Base-by-base conservation (phyloP, 2,329 filamentous ascomycete species). In the Penicillium sp. region DNA sequence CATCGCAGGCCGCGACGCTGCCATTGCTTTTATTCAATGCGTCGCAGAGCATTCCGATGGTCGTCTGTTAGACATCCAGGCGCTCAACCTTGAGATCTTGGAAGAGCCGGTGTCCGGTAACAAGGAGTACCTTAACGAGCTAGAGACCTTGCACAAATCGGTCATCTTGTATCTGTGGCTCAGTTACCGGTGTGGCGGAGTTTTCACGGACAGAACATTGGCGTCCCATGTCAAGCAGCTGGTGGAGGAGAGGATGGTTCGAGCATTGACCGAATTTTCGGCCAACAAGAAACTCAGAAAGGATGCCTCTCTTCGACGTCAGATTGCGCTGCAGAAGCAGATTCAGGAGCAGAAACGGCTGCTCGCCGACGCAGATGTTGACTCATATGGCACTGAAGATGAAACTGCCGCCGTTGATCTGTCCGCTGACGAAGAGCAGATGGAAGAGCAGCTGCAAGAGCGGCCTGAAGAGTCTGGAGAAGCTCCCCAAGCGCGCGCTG, bases 141-240 rank as follows among this genome's bases (percentile, higher is more conserved):
- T 97, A 19, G 93, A 98, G 66, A 67, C 73, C 3, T 75, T 98
- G 15, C 93, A 98, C 71, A 87, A 87, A 61, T 76, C 81, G 24
- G 73, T 98, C 32, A 88, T 91, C 39, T 73, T 90, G 41, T 98
- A 97, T 64, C 77, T 95, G 2, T 98, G 93, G 93, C 76, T 98
- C 15, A 91, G 87, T 59, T 97, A 91, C 69, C 84, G 91, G 6
- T 95, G 91, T 67, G 77, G 82, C 3, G 87, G 87, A 42, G 77
- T 94, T 43, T 95, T 96, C 67, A 78, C 74, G 5, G 87, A 84
- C 56, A 81, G 91, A 59, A 74, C 75, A 0, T 75, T 95, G 39
- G 89, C 88, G 0, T 84, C 87, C 56, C 83, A 95, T 64, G 81
- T 88, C 43, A 95, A 95, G 64, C 68, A 72, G 6, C 66, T 94